phyloP scores from a whole-genome alignment of 2,329 filamentous ascomycete species.

The Ophiobolus disseminans region DNA sequence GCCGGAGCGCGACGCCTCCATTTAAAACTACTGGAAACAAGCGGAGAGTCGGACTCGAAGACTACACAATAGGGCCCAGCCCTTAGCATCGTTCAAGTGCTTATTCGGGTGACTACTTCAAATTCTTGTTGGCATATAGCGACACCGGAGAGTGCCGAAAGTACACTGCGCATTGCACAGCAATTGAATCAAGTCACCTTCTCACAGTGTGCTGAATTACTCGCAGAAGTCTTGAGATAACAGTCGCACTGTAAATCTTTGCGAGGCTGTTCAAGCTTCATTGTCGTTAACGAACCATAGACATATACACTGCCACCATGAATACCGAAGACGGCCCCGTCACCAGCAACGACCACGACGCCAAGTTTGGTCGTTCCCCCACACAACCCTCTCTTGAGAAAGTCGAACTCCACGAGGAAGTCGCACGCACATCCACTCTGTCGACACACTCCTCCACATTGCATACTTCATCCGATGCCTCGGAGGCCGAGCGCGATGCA shows the following conservation, averaged over 20 bases:
- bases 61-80: no score
- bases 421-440: constrained; percentile 66
- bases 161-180: no score
- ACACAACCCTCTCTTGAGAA: constrained; percentile 48
- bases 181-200: no score
- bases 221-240: no score
- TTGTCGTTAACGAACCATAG: constrained; percentile 6
- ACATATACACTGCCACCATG: constrained; percentile 47
- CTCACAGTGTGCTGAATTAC: background rate
- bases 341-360: constrained; percentile 62
- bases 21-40: background rate
- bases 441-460: constrained; percentile 52
- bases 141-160: no score
- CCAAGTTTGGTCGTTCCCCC: constrained; percentile 52
- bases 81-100: background rate
- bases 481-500: constrained; percentile 52
- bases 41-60: no score
- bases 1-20: no score
- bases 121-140: no score
- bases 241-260: no score
- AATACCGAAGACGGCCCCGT: constrained; percentile 64
- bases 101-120: background rate
- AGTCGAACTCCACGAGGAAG: constrained; percentile 52
- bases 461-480: constrained; percentile 54
- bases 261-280: background rate